Conservation (phyloP, 208 protist genomes). For the Acanthamoeba sp. region DNA sequence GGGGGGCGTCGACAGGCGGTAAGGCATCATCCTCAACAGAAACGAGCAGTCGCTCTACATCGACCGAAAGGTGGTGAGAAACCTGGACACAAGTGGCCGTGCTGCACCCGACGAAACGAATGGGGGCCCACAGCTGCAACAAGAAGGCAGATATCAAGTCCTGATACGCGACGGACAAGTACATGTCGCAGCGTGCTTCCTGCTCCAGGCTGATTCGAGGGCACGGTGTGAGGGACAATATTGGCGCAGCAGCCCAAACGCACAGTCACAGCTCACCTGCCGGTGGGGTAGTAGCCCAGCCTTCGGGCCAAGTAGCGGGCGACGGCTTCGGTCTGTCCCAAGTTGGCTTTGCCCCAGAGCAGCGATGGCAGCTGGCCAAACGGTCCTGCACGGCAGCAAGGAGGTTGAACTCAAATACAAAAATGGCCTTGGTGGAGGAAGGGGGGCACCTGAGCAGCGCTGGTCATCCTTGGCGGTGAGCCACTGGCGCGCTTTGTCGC, state of each 20-base stretch:
- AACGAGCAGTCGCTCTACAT: not conserved
- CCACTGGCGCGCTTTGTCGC: not conserved
- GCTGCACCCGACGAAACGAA: not conserved
- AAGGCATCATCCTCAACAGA: no score
- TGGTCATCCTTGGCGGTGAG: not conserved
- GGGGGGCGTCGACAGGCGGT: no score
- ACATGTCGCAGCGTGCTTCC: not conserved
- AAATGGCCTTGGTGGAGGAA: no score
- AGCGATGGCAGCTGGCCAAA: slow-evolving; percentile 28
- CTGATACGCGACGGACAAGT: slow-evolving; percentile 5
- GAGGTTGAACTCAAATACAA: not conserved
- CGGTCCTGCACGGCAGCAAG: not conserved
- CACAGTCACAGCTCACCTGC: not conserved
- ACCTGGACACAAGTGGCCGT: not conserved
- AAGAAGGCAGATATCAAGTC: not conserved
- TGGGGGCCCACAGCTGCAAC: not conserved
- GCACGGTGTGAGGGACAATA: no score
- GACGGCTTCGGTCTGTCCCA: not conserved
- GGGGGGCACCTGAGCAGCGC: not conserved
- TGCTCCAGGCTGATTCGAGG: not conserved
- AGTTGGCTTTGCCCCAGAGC: not conserved
- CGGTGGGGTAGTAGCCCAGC: slow-evolving; percentile 18
- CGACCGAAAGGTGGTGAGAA: not conserved
- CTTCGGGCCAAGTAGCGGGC: not conserved
- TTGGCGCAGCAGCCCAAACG: not conserved